Evolutionary conservation across 176 grass and related monocot species (phyloP), one percentile per base, ranked within the genome.

Genomic region (Miscanthus lutarioriparius): DNA sequence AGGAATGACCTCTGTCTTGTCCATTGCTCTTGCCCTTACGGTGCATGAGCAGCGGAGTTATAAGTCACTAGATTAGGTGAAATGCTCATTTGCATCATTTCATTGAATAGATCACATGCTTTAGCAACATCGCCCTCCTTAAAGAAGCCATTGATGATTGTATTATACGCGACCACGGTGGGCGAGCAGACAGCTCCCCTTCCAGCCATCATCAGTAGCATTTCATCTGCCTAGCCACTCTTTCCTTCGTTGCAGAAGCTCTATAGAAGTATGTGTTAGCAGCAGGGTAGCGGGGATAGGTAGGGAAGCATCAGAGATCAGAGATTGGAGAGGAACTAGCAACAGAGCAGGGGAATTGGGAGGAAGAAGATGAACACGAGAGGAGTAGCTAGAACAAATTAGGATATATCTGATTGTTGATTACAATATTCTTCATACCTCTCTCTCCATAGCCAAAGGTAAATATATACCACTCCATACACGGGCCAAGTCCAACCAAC

Each of bases 231-330:
- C 1, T 11, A 6, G 2, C 5, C 22, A 45, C 27, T 77, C 3
- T 67, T 87, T 22, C 76, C 19, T 0, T 33, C 8, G 26, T 35
- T 22, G 7, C 76, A 84, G 4, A 87, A 27, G 1, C 70, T 8
- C 49, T 91, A 87, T 0, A 91, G 65, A 45, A 91, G 22, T 37
- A 53, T 22, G 2, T n/a, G n/a, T n/a, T n/a, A n/a, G n/a, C n/a
- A n/a, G n/a, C n/a, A n/a, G n/a, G n/a, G n/a, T n/a, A n/a, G n/a
- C n/a, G n/a, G n/a, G n/a, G n/a, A n/a, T n/a, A n/a, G n/a, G n/a
- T n/a, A n/a, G n/a, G n/a, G n/a, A n/a, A n/a, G n/a, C n/a, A n/a
- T n/a, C n/a, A n/a, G n/a, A n/a, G n/a, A n/a, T n/a, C n/a, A n/a
- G n/a, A n/a, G n/a, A n/a, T n/a, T n/a, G n/a, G n/a, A n/a, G n/a